Base-by-base conservation (phyloP, 2,329 filamentous ascomycete species). In the Diaporthe batatas region DNA sequence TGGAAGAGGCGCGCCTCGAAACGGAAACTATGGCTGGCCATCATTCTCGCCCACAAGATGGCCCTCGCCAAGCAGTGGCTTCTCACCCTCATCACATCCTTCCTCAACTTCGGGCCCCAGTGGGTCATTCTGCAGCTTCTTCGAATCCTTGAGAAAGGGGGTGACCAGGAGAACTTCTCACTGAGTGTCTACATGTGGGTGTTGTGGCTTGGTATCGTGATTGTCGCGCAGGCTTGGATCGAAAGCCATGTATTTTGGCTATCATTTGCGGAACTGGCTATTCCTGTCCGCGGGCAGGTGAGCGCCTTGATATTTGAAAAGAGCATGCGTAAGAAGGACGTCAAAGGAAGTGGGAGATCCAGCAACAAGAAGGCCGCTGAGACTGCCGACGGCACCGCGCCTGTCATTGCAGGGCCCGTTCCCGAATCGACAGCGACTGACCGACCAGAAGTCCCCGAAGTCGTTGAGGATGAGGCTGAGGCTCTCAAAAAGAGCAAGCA, bases 241-340 rank as follows among this genome's bases (percentile, higher is more conserved):
- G 92, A 94, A 77, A 84, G 88, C 1, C 91, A 89, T 84, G 80
- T 92, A 21, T 91, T 89, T 77, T 95, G 92, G 91, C 83, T 92
- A 62, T 89, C 89, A 0, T 91, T 88, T 80, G 86, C 88, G 0
- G 87, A 90, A 68, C 79, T 95, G 14, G 86, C 87, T 58, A 85
- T 94, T 32, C 91, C 92, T 0, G 84, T 95, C 21, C 90, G 92
- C 68, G 88, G 90, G 36, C 91, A 95, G 77, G 83, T 96, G 2
- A 90, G 92, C 1, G 88, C 92, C 0, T 85, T 94, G 10, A 88
- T 96, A 21, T 96, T 95, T 77, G 89, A 91, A 73, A 96, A 96
- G 80, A 89, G 92, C 0, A 90, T 95, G 86, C 88, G 91, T 55
- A 88, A 91, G 64, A 96, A 96, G 79, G 93, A 95, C 79, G 89